Base-by-base conservation (phyloP, 148 eudicot genomes). In the Silene uniflora region DNA sequence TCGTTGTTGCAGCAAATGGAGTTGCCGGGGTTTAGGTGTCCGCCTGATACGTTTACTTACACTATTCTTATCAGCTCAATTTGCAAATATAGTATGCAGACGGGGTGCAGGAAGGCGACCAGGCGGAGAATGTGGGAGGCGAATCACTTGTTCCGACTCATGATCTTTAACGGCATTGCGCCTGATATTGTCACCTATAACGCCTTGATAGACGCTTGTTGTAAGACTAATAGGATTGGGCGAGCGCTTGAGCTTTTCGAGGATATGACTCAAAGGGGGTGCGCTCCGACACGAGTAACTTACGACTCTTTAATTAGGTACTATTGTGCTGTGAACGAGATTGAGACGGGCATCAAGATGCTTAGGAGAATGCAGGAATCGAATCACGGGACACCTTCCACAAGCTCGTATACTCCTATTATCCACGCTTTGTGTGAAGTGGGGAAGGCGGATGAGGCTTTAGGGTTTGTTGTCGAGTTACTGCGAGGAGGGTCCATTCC, bases 1-100 rank as follows among this genome's bases (percentile, higher is more conserved):
- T n/a, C n/a, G n/a, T n/a, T n/a, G n/a, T n/a, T n/a, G n/a, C 89
- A 85, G 71, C 96, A 91, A 73, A 91, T 93, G 98, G 92, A 91
- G 68, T 82, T 93, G 47, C 94, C 98, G 0, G 94, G 97, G 64
- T 91, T 91, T 76, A 81, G 88, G 75, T 89, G 90, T 71, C 92
- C 90, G 18, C 92, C 98, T 2, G 98, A 93, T 83, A 85, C 80
- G 7, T 89, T 72, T 21, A 93, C 98, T 0, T 91, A 89, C 70
- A 93, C 98, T 0, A 88, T 91, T 21, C 63, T 93, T 76, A 93
- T 93, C 71, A 89, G 94, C 82, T 86, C 92, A 19, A 91, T 82
- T 65, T 93, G 94, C 75, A 90, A 82, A 66, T 72, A 88, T 73
- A 84, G 89, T 29, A 22, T 93, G 89, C 90, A 86, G 69, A 89